These are phyloP conservation scores for Mycosphaerella arachidis DNA, from an alignment of 2,329 filamentous ascomycete genomes.

Conservation along the genomic window DNA sequence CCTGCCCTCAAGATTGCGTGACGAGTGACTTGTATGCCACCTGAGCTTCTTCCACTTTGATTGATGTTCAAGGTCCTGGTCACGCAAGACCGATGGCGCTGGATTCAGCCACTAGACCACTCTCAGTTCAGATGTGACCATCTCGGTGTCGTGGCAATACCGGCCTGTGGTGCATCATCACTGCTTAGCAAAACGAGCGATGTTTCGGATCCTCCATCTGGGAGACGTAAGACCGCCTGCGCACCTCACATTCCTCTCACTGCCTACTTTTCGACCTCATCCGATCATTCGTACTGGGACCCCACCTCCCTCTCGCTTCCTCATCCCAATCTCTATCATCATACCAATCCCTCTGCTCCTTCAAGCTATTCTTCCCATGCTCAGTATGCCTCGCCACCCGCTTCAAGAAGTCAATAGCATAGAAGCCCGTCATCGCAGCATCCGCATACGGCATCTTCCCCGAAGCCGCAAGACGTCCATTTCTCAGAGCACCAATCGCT, in stretches of 20 bases:
- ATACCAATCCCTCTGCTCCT: conserved; percentile 10
- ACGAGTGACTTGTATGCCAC: too few species aligned
- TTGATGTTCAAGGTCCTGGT: too few species aligned
- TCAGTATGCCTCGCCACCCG: conserved; percentile 9
- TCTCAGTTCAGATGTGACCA: too few species aligned
- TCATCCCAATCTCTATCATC: not conserved
- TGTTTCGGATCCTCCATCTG: too few species aligned
- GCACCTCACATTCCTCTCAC: not conserved
- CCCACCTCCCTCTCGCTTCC: not conserved
- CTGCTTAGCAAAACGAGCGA: too few species aligned
- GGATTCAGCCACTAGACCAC: too few species aligned
- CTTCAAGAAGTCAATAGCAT: conserved; percentile 13
- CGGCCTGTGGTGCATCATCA: too few species aligned
- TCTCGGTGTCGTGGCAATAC: too few species aligned
- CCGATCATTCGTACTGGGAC: not conserved
- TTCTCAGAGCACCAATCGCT: conserved; percentile 6
- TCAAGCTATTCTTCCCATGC: conserved; percentile 2
- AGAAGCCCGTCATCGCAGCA: conserved; percentile 14
- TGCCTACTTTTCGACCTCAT: not conserved
- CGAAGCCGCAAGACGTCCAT: conserved; percentile 2
- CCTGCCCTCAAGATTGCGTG: too few species aligned
- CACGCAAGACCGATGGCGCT: too few species aligned
- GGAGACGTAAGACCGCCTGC: not conserved
- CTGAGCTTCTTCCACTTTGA: too few species aligned
- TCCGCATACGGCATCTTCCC: conserved; percentile 15